Conservation (phyloP, 495 filamentous ascomycete species). For the Xylaria scruposa region DNA sequence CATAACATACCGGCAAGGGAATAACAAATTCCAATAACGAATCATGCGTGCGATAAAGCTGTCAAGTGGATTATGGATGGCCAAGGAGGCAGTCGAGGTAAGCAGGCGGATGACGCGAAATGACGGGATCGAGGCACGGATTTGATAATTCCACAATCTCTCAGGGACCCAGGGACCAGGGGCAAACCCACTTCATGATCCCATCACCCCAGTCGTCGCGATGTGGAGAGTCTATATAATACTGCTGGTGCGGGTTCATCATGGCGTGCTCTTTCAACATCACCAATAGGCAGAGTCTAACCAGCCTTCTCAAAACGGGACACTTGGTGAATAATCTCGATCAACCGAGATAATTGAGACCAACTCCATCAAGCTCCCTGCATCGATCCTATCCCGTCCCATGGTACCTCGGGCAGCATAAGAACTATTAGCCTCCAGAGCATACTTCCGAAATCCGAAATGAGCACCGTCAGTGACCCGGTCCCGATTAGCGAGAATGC, state of each 20-base stretch:
- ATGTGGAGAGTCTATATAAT: slow-evolving; percentile 22
- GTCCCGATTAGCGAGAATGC: slow-evolving; percentile 15
- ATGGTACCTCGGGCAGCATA: not conserved
- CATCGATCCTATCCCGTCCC: not conserved
- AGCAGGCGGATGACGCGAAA: slow-evolving; percentile 20
- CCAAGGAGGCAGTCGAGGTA: slow-evolving; percentile 4
- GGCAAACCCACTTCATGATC: slow-evolving; percentile 5
- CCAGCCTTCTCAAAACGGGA: not conserved
- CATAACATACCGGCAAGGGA: slow-evolving; percentile 10
- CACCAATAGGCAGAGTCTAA: not conserved
- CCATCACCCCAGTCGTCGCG: not conserved
- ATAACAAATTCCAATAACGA: slow-evolving; percentile 24
- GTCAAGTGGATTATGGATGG: slow-evolving; percentile 3
- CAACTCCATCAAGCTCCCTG: not conserved
- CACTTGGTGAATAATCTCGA: no score
- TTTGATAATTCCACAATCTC: slow-evolving; percentile 14
- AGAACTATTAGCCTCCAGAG: not conserved
- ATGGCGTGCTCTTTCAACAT: slow-evolving; percentile 25
- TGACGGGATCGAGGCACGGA: slow-evolving; percentile 12
- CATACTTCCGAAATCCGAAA: not conserved
- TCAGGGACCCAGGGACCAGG: slow-evolving; percentile 14
- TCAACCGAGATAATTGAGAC: not conserved
- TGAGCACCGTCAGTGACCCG: slow-evolving; percentile 22
- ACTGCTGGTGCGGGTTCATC: slow-evolving; percentile 16
- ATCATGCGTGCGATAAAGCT: slow-evolving; percentile 9